Conservation (phyloP, 306 rosid genomes). For the Cucurbita moschata region DNA sequence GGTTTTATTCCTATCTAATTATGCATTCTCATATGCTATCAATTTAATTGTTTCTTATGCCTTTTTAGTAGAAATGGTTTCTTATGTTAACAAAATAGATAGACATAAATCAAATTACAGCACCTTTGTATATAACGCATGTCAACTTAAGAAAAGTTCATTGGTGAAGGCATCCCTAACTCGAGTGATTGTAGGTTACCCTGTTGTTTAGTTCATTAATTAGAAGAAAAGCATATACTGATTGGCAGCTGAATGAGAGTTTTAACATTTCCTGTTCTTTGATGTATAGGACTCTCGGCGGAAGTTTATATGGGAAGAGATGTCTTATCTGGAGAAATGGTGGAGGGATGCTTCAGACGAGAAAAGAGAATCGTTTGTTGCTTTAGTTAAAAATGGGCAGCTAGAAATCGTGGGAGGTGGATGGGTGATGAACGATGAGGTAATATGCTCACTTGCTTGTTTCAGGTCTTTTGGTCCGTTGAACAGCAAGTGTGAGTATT, state of each 20-base stretch:
- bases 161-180: not conserved
- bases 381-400: slow-evolving; percentile 76
- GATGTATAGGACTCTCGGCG: slow-evolving; percentile 61
- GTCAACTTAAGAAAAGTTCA: not conserved
- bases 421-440: slow-evolving; percentile 99
- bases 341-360: slow-evolving; percentile 76
- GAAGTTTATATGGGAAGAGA: slow-evolving; percentile 98
- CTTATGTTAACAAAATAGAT: not conserved
- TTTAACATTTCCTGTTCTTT: not conserved
- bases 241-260: not conserved
- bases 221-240: not conserved
- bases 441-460: slow-evolving; percentile 17
- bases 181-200: not conserved
- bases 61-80: not conserved
- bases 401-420: slow-evolving; percentile 99
- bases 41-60: not conserved
- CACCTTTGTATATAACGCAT: not conserved
- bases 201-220: not conserved
- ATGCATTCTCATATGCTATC: not conserved
- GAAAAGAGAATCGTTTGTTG: slow-evolving; percentile 46
- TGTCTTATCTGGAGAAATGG: slow-evolving; percentile 98
- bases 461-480: not conserved
- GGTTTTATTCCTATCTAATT: not conserved
- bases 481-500: not conserved
- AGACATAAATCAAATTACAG: not conserved